These are phyloP conservation scores for Tetrahymena elliotti DNA, from an alignment of 73 alveolate species.

Conservation along the genomic window DNA sequence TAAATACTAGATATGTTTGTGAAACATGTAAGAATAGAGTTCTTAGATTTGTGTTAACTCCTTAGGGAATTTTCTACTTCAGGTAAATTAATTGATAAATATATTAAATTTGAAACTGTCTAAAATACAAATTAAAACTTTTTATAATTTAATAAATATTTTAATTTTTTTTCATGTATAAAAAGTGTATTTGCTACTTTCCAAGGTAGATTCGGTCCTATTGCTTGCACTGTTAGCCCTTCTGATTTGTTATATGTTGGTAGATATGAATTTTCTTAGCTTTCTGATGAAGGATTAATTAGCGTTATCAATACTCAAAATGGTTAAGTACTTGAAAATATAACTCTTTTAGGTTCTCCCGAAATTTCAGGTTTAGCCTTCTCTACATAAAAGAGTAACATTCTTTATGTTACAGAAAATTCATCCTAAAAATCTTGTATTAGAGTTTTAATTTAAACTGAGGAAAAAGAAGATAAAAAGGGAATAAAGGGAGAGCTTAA, in stretches of 20 bases:
- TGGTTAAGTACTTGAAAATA: slow-evolving; percentile 28
- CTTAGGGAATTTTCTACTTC: slow-evolving; percentile 82
- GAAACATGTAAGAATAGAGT: slow-evolving; percentile 92
- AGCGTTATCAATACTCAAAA: slow-evolving; percentile 8
- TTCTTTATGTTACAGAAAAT: neutral
- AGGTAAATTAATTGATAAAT: neutral
- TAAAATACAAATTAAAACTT: neutral
- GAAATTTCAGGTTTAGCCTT: slow-evolving; percentile 37
- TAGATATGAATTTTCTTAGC: slow-evolving; percentile 34
- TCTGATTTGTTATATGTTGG: slow-evolving; percentile 42
- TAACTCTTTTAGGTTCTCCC: slow-evolving; percentile 16
- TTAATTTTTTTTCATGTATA: neutral
- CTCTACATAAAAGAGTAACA: slow-evolving; percentile 9
- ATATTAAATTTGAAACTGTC: neutral
- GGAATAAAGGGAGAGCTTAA: neutral
- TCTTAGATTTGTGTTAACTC: slow-evolving; percentile 82
- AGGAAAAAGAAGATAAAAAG: neutral
- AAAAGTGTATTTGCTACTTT: slow-evolving; percentile 8
- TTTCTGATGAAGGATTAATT: slow-evolving; percentile 39
- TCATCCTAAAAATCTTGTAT: neutral
- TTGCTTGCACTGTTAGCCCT: slow-evolving; percentile 26
- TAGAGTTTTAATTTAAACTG: neutral
- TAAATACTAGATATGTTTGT: slow-evolving; percentile 52
- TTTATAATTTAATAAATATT: neutral
- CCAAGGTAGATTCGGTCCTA: slow-evolving; percentile 45